These are phyloP conservation scores for Chlorella sp. DNA, from an alignment of 139 green algal species.

Conservation along the genomic window DNA sequence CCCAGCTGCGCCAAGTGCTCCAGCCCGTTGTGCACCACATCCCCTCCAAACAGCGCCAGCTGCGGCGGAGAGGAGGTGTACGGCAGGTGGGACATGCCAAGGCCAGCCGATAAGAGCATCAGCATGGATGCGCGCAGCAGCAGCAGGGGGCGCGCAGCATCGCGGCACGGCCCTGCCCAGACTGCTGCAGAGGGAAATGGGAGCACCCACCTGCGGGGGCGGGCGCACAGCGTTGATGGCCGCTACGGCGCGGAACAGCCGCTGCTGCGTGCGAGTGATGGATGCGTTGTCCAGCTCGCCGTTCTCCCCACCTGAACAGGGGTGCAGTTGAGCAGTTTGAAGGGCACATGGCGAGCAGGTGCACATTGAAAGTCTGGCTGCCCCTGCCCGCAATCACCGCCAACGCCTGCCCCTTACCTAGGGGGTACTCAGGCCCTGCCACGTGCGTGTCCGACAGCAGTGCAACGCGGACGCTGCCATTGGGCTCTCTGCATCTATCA, in stretches of 20 bases:
- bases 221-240: slow-evolving; percentile 12
- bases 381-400: too few species aligned
- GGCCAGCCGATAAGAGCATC: too few species aligned
- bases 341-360: too few species aligned
- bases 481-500: too few species aligned
- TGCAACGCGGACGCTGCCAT: not conserved
- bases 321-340: too few species aligned
- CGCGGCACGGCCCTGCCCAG: not conserved
- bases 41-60: slow-evolving; percentile 24
- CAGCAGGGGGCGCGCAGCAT: not conserved
- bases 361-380: too few species aligned
- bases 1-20: not conserved
- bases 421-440: slow-evolving; percentile 25
- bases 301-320: not conserved
- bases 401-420: too few species aligned
- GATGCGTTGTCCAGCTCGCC: slow-evolving; percentile 17
- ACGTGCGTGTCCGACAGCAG: slow-evolving; percentile 23
- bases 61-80: not conserved
- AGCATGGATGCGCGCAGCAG: not conserved
- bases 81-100: too few species aligned
- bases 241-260: slow-evolving; percentile 17
- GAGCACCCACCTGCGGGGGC: not conserved
- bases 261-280: slow-evolving; percentile 36
- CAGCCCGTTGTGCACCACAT: slow-evolving; percentile 32
- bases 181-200: not conserved